Percentiles rank a stretch among this genome's conserved stretches.
phyloP scores from a whole-genome alignment of 176 grass and related monocot genomes.

The Ananas comosus region DNA sequence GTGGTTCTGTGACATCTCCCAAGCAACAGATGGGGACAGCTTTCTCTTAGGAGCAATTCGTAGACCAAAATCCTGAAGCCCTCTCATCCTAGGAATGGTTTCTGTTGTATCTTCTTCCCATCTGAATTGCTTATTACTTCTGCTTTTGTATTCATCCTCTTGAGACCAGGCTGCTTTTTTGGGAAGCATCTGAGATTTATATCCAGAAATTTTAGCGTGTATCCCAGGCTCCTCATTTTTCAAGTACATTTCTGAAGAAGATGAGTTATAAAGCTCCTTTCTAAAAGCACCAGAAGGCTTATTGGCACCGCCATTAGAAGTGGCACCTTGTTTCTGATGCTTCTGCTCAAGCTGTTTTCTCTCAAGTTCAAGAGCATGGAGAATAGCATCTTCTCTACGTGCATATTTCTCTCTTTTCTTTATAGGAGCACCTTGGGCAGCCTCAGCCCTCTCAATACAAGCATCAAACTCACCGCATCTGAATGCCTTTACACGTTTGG shows the following conservation, averaged over 20 bases:
- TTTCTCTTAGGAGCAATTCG: slow-evolving; percentile 49
- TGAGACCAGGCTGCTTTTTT: slow-evolving; percentile 42
- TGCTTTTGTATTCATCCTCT: slow-evolving; percentile 24
- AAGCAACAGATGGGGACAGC: slow-evolving; percentile 25
- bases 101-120: slow-evolving; percentile 33
- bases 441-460: slow-evolving; percentile 95
- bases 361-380: slow-evolving; percentile 94
- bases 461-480: slow-evolving; percentile 98
- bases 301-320: slow-evolving; percentile 32
- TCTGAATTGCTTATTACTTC: slow-evolving; percentile 26
- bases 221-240: slow-evolving; percentile 19
- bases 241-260: slow-evolving; percentile 16
- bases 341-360: slow-evolving; percentile 61
- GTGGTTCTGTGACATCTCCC: slow-evolving; percentile 23
- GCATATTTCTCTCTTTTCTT: slow-evolving; percentile 99
- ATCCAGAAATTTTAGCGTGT: slow-evolving; percentile 17
- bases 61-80: slow-evolving; percentile 29
- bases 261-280: slow-evolving; percentile 19
- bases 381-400: slow-evolving; percentile 91
- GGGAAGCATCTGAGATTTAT: slow-evolving; percentile 24
- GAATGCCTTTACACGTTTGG: slow-evolving; percentile 95
- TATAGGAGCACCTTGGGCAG: slow-evolving; percentile 72
- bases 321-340: slow-evolving; percentile 36
- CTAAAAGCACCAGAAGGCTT: slow-evolving; percentile 26
- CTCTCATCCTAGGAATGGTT: slow-evolving; percentile 22